A percentile compares a stretch with the other conserved stretches of the same genome.
phyloP scores from a whole-genome alignment of 768 basidiomycete genomes.

The Russula sp. region DNA sequence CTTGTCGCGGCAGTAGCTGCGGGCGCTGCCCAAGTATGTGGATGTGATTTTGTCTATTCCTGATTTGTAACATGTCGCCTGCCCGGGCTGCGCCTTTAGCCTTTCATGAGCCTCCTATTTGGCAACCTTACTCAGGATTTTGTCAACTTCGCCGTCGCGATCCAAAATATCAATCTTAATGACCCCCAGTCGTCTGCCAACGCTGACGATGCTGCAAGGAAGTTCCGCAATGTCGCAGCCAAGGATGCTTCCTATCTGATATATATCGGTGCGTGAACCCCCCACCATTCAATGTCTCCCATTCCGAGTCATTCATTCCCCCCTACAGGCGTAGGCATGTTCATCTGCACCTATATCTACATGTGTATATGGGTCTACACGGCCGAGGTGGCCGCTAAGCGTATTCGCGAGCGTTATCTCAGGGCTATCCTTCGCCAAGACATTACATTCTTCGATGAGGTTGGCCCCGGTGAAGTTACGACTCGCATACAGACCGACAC shows the following conservation, averaged over 20 bases:
- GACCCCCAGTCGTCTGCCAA: constrained; percentile 31
- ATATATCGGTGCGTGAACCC: constrained; percentile 48
- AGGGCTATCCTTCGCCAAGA: constrained; percentile 78
- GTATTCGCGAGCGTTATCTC: constrained; percentile 82
- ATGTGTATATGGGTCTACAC: constrained; percentile 71
- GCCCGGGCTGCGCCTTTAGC: constrained; percentile 34
- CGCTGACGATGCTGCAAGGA: constrained; percentile 31
- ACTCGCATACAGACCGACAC: constrained; percentile 89
- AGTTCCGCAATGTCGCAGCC: constrained; percentile 50
- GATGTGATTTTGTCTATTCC: constrained; percentile 10
- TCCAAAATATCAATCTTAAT: constrained; percentile 27
- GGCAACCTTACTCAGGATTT: constrained; percentile 69
- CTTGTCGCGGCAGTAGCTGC: constrained; percentile 60
- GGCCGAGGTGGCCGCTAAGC: constrained; percentile 76
- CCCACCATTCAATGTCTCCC: background rate
- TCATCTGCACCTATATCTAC: constrained; percentile 64
- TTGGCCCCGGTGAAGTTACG: constrained; percentile 90
- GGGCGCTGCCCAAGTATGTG: constrained; percentile 65
- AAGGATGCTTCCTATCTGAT: constrained; percentile 59
- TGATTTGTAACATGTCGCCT: background rate
- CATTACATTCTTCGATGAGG: constrained; percentile 83
- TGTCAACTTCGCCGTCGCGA: constrained; percentile 44
- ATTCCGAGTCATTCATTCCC: background rate
- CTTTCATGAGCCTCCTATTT: constrained; percentile 74
- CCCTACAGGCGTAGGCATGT: constrained; percentile 65